Evolutionary conservation across 2,329 filamentous ascomycete genomes (phyloP).

Genomic region (Trichoderma lentiforme): DNA sequence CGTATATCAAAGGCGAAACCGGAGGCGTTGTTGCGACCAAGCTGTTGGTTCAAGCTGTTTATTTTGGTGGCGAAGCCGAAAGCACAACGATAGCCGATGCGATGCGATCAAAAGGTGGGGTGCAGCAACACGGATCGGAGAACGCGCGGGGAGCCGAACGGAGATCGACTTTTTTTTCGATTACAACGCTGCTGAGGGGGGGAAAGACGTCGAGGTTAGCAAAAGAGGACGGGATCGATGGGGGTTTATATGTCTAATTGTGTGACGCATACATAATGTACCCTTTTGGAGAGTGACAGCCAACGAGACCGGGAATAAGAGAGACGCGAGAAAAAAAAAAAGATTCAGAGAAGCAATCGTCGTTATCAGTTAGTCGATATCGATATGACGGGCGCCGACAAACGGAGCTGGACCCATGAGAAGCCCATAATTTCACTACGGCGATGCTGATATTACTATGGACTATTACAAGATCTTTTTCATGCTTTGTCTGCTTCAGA

Average conservation of each 20-base stretch:
- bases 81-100: slow-evolving; percentile 1
- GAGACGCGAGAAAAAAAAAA: not conserved
- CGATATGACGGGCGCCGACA: slow-evolving; percentile 1
- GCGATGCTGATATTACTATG: not conserved
- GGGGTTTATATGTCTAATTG: not conserved
- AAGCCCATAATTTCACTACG: not conserved
- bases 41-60: not conserved
- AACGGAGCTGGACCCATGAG: slow-evolving; percentile 12
- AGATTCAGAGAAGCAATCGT: not conserved
- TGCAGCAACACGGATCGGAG: slow-evolving; percentile 14
- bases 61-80: not conserved
- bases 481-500: not conserved
- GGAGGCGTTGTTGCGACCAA: not conserved
- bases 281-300: not conserved
- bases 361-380: slow-evolving; percentile 2
- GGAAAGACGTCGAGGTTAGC: not conserved
- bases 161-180: slow-evolving; percentile 7
- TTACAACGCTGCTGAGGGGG: not conserved
- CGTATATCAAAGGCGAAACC: not conserved
- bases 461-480: not conserved
- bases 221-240: not conserved
- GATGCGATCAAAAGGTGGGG: slow-evolving; percentile 11
- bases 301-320: not conserved
- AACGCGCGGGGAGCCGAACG: slow-evolving; percentile 18
- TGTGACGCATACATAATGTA: not conserved